A percentile compares a stretch with the other conserved stretches of the same genome.
Conservation (phyloP, 805 yeast genomes). For the Metschnikowia lochheadii region DNA sequence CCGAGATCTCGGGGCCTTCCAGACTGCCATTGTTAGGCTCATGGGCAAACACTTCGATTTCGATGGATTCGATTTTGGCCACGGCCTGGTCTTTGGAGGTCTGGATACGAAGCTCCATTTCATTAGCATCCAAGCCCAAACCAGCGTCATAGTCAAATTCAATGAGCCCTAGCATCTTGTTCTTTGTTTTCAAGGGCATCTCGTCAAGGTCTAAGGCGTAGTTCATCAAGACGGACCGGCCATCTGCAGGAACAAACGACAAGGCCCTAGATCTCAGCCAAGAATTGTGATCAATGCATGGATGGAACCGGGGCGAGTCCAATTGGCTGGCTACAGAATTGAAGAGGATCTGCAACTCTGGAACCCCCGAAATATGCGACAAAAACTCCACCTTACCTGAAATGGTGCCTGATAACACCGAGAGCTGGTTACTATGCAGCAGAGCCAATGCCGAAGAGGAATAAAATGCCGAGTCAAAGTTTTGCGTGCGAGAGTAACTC, state of each 20-base stretch:
- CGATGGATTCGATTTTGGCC: conserved; percentile 30
- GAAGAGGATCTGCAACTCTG: conserved; percentile 60
- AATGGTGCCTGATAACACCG: conserved; percentile 51
- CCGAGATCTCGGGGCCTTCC: conserved; percentile 18
- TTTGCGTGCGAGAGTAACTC: conserved; percentile 12
- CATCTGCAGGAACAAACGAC: conserved; percentile 87
- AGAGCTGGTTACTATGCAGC: conserved; percentile 17
- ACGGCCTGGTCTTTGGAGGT: conserved; percentile 33
- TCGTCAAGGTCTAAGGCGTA: conserved; percentile 55
- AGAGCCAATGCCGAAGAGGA: conserved; percentile 13
- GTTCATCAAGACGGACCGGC: conserved; percentile 55
- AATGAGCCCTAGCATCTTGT: conserved; percentile 47
- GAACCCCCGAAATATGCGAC: conserved; percentile 73
- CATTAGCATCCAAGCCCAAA: conserved; percentile 49
- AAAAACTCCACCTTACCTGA: conserved; percentile 62
- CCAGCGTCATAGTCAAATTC: conserved; percentile 51
- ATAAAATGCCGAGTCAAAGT: conserved; percentile 24
- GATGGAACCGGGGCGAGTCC: conserved; percentile 66
- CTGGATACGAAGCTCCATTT: conserved; percentile 58
- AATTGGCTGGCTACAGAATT: conserved; percentile 42
- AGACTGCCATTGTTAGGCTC: conserved; percentile 6
- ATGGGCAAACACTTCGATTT: conserved; percentile 24
- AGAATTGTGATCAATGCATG: conserved; percentile 52
- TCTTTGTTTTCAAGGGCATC: conserved; percentile 18
- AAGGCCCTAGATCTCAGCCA: conserved; percentile 53